A percentile compares a stretch with the other conserved stretches of the same genome.
phyloP scores from a whole-genome alignment of 2,329 filamentous ascomycete species.

The Cadophora gregata region DNA sequence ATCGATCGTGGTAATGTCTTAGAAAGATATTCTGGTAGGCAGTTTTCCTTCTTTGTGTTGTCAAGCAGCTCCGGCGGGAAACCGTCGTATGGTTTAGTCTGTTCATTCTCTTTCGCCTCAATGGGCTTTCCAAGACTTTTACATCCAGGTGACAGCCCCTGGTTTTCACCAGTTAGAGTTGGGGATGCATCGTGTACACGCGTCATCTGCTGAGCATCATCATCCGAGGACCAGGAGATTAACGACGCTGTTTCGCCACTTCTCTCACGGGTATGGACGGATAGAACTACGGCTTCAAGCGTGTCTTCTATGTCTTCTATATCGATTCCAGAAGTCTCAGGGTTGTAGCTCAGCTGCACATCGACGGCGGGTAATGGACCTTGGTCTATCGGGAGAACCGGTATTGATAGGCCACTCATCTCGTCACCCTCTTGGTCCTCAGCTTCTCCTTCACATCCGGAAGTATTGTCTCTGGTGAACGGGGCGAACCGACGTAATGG shows the following conservation, averaged over 20 bases:
- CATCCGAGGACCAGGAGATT: slow-evolving; percentile 23
- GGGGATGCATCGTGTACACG: slow-evolving; percentile 26
- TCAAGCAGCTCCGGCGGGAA: slow-evolving; percentile 36
- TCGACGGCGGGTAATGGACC: not conserved
- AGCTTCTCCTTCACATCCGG: slow-evolving; percentile 19
- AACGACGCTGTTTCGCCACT: slow-evolving; percentile 28
- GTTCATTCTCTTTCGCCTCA: slow-evolving; percentile 14
- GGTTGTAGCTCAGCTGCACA: not conserved
- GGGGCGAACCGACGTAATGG: slow-evolving; percentile 29
- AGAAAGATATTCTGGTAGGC: slow-evolving; percentile 25
- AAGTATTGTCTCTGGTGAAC: slow-evolving; percentile 26
- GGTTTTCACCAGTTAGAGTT: not conserved
- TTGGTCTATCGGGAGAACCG: not conserved
- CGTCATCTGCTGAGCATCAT: slow-evolving; percentile 8
- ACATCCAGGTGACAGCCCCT: not conserved
- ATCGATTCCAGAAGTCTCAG: slow-evolving; percentile 17
- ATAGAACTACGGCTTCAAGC: not conserved
- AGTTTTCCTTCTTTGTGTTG: slow-evolving; percentile 23
- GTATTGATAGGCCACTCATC: slow-evolving; percentile 1
- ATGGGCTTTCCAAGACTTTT: not conserved
- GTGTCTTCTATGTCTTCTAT: slow-evolving; percentile 16
- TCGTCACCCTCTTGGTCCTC: not conserved
- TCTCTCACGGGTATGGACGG: slow-evolving; percentile 7
- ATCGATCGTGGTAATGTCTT: slow-evolving; percentile 33
- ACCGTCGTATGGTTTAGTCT: slow-evolving; percentile 27